phyloP scores from a whole-genome alignment of 2,329 filamentous ascomycete species.

The Anthostomella pinea region DNA sequence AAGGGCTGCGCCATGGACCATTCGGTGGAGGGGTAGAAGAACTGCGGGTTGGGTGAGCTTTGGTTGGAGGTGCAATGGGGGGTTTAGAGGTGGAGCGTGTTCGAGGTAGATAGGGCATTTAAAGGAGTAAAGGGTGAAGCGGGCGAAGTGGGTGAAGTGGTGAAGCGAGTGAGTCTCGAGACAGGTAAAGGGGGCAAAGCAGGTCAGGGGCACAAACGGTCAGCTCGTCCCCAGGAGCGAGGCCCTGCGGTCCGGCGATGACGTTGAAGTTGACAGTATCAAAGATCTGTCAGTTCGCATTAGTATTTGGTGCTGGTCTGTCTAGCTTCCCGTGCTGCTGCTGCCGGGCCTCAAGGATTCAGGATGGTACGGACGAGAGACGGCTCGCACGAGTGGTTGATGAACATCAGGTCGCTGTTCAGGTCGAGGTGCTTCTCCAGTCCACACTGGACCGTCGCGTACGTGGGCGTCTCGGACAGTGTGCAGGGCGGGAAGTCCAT shows the following conservation, averaged over 20 bases:
- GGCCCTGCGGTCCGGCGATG: constrained; percentile 55
- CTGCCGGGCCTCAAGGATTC: background rate
- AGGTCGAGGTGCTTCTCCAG: constrained; percentile 56
- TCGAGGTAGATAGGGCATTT: too few species aligned
- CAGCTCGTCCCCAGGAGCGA: constrained; percentile 55
- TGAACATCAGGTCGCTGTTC: constrained; percentile 65
- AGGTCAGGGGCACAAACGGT: constrained; percentile 39
- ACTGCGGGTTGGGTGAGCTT: constrained; percentile 36
- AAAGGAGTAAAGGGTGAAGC: constrained; percentile 10
- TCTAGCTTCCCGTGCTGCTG: background rate
- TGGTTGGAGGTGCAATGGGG: constrained; percentile 15
- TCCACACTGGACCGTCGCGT: constrained; percentile 62
- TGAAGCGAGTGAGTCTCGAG: background rate
- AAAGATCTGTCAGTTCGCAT: constrained; percentile 51
- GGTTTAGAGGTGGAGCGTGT: too few species aligned
- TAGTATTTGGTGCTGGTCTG: too few species aligned
- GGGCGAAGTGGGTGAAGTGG: background rate
- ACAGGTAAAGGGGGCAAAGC: background rate
- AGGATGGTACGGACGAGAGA: constrained; percentile 51
- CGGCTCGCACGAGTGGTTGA: constrained; percentile 67
- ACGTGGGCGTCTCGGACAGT: constrained; percentile 53
- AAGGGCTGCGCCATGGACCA: constrained; percentile 74
- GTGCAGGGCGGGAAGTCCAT: constrained; percentile 63
- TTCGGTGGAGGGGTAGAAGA: constrained; percentile 75
- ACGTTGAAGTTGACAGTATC: constrained; percentile 57